Conservation (phyloP, 2,329 filamentous ascomycete species). For the Monosporascus sp. region DNA sequence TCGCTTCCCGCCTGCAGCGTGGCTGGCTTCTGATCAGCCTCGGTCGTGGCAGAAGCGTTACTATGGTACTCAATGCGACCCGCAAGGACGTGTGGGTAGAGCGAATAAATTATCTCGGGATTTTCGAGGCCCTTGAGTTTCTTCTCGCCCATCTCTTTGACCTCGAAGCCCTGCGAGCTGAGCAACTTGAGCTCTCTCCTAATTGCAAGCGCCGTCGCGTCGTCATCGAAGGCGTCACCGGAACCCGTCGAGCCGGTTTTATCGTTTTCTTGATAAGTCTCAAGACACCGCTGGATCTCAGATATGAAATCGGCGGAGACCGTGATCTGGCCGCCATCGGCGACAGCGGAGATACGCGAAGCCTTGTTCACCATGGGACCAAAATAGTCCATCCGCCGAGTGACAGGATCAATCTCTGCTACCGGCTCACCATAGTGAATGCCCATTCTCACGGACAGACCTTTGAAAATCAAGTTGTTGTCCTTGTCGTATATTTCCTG, state of each 20-base stretch:
- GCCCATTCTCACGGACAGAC: constrained; percentile 93
- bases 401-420: constrained; percentile 92
- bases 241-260: constrained; percentile 62
- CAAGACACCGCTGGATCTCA: constrained; percentile 86
- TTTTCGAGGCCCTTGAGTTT: constrained; percentile 98
- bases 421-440: constrained; percentile 94
- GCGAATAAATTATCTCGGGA: constrained; percentile 91
- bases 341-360: constrained; percentile 86
- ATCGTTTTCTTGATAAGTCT: constrained; percentile 83
- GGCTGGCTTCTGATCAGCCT: constrained; percentile 51
- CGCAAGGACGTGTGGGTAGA: constrained; percentile 85
- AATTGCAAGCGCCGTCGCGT: constrained; percentile 69
- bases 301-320: constrained; percentile 96
- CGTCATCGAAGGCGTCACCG: constrained; percentile 72
- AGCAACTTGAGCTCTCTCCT: constrained; percentile 82
- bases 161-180: constrained; percentile 88
- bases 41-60: constrained; percentile 31
- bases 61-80: constrained; percentile 70
- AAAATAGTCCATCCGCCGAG: constrained; percentile 98
- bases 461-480: constrained; percentile 84
- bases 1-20: constrained; percentile 60
- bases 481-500: constrained; percentile 79
- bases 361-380: constrained; percentile 99
- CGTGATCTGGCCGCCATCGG: constrained; percentile 93
- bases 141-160: constrained; percentile 91